phyloP scores from a whole-genome alignment of 495 filamentous ascomycete genomes.

The Trichocladium uniseriatum region DNA sequence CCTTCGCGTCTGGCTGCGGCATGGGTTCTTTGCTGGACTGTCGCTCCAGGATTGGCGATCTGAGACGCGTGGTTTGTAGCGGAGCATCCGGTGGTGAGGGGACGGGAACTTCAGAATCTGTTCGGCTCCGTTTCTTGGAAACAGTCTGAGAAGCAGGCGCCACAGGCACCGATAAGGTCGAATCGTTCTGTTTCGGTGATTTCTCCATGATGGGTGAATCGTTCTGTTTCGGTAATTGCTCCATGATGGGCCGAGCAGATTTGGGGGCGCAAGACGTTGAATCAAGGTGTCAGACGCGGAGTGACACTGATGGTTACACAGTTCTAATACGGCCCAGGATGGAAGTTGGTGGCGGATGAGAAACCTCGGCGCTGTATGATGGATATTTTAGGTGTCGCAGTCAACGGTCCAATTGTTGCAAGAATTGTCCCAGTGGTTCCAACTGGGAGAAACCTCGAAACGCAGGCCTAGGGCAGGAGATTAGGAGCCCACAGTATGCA shows the following conservation, averaged over 20 bases:
- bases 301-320: conserved; percentile 5
- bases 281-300: background rate
- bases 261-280: background rate
- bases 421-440: too few species aligned
- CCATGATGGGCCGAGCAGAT: conserved; percentile 5
- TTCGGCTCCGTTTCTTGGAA: conserved; percentile 3
- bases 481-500: background rate
- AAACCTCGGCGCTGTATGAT: too few species aligned
- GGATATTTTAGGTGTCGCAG: too few species aligned
- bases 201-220: conserved; percentile 13
- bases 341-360: too few species aligned
- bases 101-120: background rate
- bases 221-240: background rate
- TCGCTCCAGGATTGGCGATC: background rate
- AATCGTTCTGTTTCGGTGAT: background rate
- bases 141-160: background rate
- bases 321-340: background rate
- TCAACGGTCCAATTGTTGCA: too few species aligned
- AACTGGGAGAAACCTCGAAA: background rate
- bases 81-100: background rate
- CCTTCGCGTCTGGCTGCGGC: background rate
- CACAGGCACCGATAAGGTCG: conserved; percentile 6
- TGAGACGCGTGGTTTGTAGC: background rate
- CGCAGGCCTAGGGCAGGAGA: background rate
- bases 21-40: background rate